Conservation (phyloP, 2,329 filamentous ascomycete species). For the Knufia petricola region DNA sequence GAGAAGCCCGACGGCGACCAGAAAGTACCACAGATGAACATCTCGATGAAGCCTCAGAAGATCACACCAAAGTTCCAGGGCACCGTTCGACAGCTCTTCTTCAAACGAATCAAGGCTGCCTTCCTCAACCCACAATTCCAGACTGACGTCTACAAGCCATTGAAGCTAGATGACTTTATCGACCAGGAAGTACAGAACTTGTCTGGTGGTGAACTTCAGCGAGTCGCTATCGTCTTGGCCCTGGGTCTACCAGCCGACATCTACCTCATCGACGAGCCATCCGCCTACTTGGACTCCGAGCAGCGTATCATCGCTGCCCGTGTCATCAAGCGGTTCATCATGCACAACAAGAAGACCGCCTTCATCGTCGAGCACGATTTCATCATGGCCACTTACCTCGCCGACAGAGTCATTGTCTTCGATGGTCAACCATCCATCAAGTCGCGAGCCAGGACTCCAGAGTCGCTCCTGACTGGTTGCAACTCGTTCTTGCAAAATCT, state of each 20-base stretch:
- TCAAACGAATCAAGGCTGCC: conserved; percentile 98
- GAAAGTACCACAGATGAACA: conserved; percentile 84
- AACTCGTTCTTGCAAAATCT: conserved; percentile 94
- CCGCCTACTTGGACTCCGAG: conserved; percentile 94
- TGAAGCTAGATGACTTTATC: conserved; percentile 98
- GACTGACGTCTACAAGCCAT: conserved; percentile 98
- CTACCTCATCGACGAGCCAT: conserved; percentile 96
- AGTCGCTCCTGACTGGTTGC: conserved; percentile 89
- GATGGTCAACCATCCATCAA: conserved; percentile 86
- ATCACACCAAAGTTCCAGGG: conserved; percentile 98
- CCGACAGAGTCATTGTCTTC: conserved; percentile 97
- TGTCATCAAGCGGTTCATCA: conserved; percentile 99
- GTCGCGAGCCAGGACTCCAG: conserved; percentile 77
- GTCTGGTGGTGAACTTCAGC: conserved; percentile 97
- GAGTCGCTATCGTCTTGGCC: conserved; percentile 95
- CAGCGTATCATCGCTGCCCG: conserved; percentile 95
- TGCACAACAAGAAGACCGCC: conserved; percentile 99
- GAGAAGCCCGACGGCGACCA: conserved; percentile 76
- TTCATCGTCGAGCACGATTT: conserved; percentile 99
- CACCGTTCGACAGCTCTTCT: conserved; percentile 94
- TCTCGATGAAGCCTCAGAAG: conserved; percentile 99
- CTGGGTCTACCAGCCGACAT: conserved; percentile 94
- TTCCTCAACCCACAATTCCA: conserved; percentile 98
- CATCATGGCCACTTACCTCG: conserved; percentile 79
- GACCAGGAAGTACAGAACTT: conserved; percentile 99